These are phyloP conservation scores for Coemansia sp. DNA, from an alignment of 192 early-diverging fungal species.

Conservation along the genomic window DNA sequence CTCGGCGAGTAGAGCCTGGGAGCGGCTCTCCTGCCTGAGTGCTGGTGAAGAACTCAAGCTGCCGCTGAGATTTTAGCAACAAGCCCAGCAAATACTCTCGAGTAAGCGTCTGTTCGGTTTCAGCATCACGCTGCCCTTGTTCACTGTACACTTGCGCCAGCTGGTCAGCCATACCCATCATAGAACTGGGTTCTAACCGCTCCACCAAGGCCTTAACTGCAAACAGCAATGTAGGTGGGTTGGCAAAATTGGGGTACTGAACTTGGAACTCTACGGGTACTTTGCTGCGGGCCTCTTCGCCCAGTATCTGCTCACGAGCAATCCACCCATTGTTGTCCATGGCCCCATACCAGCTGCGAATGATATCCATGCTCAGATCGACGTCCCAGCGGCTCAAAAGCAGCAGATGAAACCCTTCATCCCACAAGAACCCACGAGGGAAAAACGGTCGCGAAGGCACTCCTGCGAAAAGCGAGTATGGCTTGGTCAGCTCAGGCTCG, in stretches of 20 bases:
- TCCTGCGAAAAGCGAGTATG: conserved; percentile 72
- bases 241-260: conserved; percentile 89
- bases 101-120: conserved; percentile 31
- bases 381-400: conserved; percentile 85
- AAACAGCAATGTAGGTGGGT: conserved; percentile 84
- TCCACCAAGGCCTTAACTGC: conserved; percentile 58
- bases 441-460: conserved; percentile 92
- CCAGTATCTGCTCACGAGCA: conserved; percentile 91
- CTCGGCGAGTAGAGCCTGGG: conserved; percentile 40
- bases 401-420: conserved; percentile 89
- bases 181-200: conserved; percentile 1
- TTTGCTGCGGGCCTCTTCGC: conserved; percentile 87
- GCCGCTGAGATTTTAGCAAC: conserved; percentile 63
- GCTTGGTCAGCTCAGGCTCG: conserved; percentile 61
- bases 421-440: conserved; percentile 95
- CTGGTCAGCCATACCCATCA: neutral
- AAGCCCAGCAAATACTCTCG: conserved; percentile 51
- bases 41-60: conserved; percentile 76
- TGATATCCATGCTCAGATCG: conserved; percentile 79
- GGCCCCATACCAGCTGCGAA: conserved; percentile 72
- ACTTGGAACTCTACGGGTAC: conserved; percentile 88
- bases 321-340: conserved; percentile 89
- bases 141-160: conserved; percentile 2
- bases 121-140: neutral
- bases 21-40: conserved; percentile 66